These are phyloP conservation scores for Malania oleifera DNA, from an alignment of 164 flowering plant genomes.

Conservation along the genomic window DNA sequence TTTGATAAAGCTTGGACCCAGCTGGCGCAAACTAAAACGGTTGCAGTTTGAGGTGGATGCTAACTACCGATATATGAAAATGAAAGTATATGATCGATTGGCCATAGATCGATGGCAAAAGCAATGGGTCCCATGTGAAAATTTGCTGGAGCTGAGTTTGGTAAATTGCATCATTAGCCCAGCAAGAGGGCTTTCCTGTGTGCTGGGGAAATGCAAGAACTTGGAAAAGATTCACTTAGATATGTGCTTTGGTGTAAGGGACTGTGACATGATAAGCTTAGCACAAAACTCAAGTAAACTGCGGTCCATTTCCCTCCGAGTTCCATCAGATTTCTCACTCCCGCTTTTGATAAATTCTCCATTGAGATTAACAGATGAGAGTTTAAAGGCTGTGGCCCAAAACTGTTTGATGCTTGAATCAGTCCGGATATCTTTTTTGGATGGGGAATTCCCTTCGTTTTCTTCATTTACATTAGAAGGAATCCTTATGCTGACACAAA, in stretches of 20 bases:
- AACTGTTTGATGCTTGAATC: constrained; percentile 65
- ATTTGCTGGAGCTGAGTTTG: constrained; percentile 62
- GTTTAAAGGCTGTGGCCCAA: constrained; percentile 57
- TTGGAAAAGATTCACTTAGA: constrained; percentile 73
- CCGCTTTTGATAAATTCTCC: constrained; percentile 46
- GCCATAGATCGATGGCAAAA: constrained; percentile 68
- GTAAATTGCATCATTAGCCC: constrained; percentile 70
- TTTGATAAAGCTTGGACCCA: constrained; percentile 56
- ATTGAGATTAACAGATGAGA: constrained; percentile 60
- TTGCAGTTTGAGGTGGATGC: constrained; percentile 76
- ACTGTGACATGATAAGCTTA: constrained; percentile 54
- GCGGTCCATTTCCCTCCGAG: constrained; percentile 52
- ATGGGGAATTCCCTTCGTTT: constrained; percentile 75
- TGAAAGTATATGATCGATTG: constrained; percentile 60
- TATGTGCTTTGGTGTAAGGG: constrained; percentile 76
- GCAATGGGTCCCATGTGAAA: constrained; percentile 62
- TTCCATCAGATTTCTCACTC: constrained; percentile 63
- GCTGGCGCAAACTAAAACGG: constrained; percentile 59
- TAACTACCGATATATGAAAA: constrained; percentile 71
- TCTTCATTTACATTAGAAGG: constrained; percentile 58
- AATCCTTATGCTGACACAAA: constrained; percentile 42
- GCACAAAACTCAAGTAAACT: constrained; percentile 56
- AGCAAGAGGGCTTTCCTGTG: constrained; percentile 75
- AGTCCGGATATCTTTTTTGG: constrained; percentile 56
- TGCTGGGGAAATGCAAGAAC: constrained; percentile 56